phyloP scores from a whole-genome alignment of 192 early-diverging fungal genomes.

The Rhizoclosmatium globosum region DNA sequence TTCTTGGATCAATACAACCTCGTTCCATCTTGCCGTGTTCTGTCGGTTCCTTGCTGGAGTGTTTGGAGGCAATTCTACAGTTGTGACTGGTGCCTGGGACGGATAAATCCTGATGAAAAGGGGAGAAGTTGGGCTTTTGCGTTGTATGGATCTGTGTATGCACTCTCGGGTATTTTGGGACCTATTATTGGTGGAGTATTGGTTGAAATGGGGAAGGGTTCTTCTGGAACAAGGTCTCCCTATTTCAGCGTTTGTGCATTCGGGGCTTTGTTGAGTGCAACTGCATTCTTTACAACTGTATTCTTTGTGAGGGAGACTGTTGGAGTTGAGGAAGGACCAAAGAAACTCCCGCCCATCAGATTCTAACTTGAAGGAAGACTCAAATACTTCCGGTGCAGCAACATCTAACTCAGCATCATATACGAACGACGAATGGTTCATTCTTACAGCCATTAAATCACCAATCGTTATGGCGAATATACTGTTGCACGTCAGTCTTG shows the following conservation, averaged over 20 bases:
- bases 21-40: slow-evolving; percentile 37
- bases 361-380: background rate
- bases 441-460: background rate
- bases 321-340: background rate
- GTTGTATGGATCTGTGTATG: slow-evolving; percentile 57
- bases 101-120: slow-evolving; percentile 39
- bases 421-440: background rate
- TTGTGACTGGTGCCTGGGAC: slow-evolving; percentile 59
- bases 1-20: slow-evolving; percentile 26
- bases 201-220: background rate
- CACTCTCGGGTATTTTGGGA: slow-evolving; percentile 28
- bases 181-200: slow-evolving; percentile 34
- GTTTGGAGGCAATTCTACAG: slow-evolving; percentile 57
- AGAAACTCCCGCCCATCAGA: background rate
- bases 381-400: background rate
- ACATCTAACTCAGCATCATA: background rate
- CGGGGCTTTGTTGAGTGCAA: background rate
- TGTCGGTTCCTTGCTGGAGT: slow-evolving; percentile 55
- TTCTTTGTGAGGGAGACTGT: background rate
- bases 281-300: background rate
- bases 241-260: background rate
- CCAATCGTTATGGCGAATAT: slow-evolving; percentile 39
- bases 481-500: slow-evolving; percentile 42
- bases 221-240: background rate
- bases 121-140: slow-evolving; percentile 53